A percentile compares a stretch with the other conserved stretches of the same genome.
Conservation (phyloP, 75 land plant genomes). For the Chamaecyparis obtusa region DNA sequence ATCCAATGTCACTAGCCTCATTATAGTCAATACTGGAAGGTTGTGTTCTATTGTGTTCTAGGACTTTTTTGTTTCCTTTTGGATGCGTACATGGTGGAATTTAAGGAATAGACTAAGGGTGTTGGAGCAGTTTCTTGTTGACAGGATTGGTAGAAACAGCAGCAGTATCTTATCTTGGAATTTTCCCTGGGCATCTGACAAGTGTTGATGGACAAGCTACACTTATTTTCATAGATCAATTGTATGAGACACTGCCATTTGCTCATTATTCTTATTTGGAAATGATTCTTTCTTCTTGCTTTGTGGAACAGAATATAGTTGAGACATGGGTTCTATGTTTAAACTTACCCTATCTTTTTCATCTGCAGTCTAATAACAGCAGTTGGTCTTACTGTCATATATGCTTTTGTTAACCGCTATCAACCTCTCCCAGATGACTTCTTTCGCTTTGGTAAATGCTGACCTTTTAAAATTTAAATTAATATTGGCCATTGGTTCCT, state of each 20-base stretch:
- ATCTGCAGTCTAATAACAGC: slow-evolving; percentile 32
- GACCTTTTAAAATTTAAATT: not conserved
- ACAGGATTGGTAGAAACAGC: slow-evolving; percentile 57
- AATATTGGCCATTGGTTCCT: not conserved
- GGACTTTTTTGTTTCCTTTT: not conserved
- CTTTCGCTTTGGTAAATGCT: slow-evolving; percentile 34
- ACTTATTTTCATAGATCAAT: slow-evolving; percentile 50
- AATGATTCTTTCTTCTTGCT: not conserved
- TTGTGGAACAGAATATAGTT: not conserved
- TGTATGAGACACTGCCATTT: slow-evolving; percentile 28
- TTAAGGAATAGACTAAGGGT: slow-evolving; percentile 17
- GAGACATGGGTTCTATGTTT: not conserved
- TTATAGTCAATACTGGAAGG: not conserved
- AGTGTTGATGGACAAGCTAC: slow-evolving; percentile 64
- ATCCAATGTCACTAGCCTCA: not conserved
- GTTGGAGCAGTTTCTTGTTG: slow-evolving; percentile 68
- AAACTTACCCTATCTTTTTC: not conserved
- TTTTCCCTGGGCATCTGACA: slow-evolving; percentile 35
- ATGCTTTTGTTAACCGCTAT: slow-evolving; percentile 26
- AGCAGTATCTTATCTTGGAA: slow-evolving; percentile 36
- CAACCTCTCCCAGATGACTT: slow-evolving; percentile 47
- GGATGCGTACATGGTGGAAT: not conserved
- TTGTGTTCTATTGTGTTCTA: not conserved
- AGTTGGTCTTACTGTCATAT: slow-evolving; percentile 39
- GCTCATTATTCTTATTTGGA: not conserved